phyloP scores from a whole-genome alignment of 768 basidiomycete genomes.

The Hortiboletus flavorubellus region DNA sequence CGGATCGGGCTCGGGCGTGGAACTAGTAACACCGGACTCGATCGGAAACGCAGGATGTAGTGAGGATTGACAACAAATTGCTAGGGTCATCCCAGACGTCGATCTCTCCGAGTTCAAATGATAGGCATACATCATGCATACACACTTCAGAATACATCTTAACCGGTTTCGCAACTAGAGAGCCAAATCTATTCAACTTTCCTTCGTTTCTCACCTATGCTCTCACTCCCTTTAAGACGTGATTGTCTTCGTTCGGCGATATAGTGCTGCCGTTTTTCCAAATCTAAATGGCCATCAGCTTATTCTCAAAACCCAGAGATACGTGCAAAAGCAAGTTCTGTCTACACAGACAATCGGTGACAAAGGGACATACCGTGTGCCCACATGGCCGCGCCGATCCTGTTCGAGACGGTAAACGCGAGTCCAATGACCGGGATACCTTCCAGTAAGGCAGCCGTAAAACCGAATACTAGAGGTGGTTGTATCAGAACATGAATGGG shows the following conservation, averaged over 20 bases:
- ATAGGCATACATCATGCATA: too few relatives aligned
- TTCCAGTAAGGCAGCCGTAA: slow-evolving; percentile 78
- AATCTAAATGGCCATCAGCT: slow-evolving; percentile 37
- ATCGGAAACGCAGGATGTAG: too few relatives aligned
- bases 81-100: too few relatives aligned
- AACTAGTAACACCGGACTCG: too few relatives aligned
- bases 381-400: slow-evolving; percentile 95
- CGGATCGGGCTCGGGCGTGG: too few relatives aligned
- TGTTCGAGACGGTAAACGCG: slow-evolving; percentile 79
- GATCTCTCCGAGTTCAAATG: too few relatives aligned
- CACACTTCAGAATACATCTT: neutral
- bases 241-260: slow-evolving; percentile 33
- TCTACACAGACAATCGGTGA: neutral
- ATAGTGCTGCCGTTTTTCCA: slow-evolving; percentile 57
- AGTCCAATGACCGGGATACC: slow-evolving; percentile 78
- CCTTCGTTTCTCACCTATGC: neutral
- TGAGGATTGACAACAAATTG: too few relatives aligned
- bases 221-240: neutral
- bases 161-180: neutral
- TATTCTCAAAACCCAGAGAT: too few relatives aligned
- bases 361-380: slow-evolving; percentile 56
- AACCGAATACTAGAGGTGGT: slow-evolving; percentile 67
- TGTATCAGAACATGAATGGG: neutral
- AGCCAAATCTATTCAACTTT: neutral
- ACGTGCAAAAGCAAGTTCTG: neutral